A percentile compares a stretch with the other conserved stretches of the same genome.
phyloP scores from a whole-genome alignment of 768 basidiomycete genomes.

The Auriscalpium microsporum region DNA sequence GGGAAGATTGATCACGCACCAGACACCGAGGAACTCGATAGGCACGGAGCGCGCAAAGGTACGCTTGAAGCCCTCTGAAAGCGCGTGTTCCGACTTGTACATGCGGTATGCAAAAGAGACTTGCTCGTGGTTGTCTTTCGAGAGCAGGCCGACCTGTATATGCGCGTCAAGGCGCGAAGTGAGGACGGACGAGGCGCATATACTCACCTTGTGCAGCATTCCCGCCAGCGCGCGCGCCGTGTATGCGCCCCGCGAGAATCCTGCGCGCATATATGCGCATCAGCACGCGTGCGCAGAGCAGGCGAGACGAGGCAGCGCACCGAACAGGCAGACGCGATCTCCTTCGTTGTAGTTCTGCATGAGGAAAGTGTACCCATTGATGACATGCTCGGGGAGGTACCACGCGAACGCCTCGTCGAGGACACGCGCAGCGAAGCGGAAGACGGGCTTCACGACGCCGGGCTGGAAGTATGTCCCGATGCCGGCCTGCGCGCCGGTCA shows the following conservation, averaged over 20 bases:
- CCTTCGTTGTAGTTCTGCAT: conserved; percentile 73
- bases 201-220: conserved; percentile 54
- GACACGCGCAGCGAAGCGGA: conserved; percentile 48
- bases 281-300: conserved; percentile 16
- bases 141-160: conserved; percentile 59
- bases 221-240: conserved; percentile 68
- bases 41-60: conserved; percentile 60
- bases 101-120: conserved; percentile 68
- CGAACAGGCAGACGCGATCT: conserved; percentile 69
- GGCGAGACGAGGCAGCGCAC: conserved; percentile 24
- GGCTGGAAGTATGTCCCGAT: conserved; percentile 48
- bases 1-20: conserved; percentile 31
- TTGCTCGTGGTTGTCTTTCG: conserved; percentile 59
- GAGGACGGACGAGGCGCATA: not conserved
- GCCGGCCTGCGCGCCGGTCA: conserved; percentile 28
- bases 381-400: conserved; percentile 66
- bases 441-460: conserved; percentile 57
- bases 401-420: conserved; percentile 68
- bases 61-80: conserved; percentile 62
- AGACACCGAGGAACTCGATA: conserved; percentile 76
- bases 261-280: conserved; percentile 22
- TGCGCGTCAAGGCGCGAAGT: not conserved
- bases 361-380: conserved; percentile 67
- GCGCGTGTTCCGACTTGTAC: conserved; percentile 37
- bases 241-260: conserved; percentile 73